Base-by-base conservation (phyloP, 352 stramenopile genomes). In the Pythium myriotylum region DNA sequence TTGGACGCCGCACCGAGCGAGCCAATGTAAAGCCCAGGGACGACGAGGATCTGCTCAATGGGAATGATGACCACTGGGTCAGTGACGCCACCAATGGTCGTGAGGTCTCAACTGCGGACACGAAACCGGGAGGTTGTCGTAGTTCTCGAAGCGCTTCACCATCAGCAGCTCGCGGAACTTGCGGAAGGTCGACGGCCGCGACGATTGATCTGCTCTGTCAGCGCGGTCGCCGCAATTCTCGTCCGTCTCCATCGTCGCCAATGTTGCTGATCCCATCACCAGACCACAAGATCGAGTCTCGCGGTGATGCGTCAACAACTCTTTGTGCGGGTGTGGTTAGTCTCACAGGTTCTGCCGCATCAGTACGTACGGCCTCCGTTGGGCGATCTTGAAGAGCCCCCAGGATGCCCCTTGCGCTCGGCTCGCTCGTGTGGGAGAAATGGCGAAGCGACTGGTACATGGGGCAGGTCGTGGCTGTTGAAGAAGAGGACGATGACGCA, bases 1-100 rank as follows among this genome's bases (percentile, higher is more conserved):
- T 92, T 90, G 47, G 61, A 73, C 0, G 81, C 83, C 5, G 80
- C 73, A 24, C 81, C 84, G 27, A 86, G 88, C 1, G 81, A 88
- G 6, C 86, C 84, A 43, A 94, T 80, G 62, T 79, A 92, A 8
- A 94, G 58, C 6, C 68, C 68, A 29, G 79, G 57, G 0, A 75
- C 35, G n/a, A 87, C 70, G 13, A 68, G 49, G 2, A 50, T 58
- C 70, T 77, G 59, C 16, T 37, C 29, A 17, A 20, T 3, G n/a
- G 45, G 9, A 22, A 6, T 22, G 7, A 27, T 45, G 39, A 39
- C 10, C 29, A 35, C 8, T 42, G 4, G 14, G n/a, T n/a, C n/a
- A n/a, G n/a, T n/a, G n/a, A n/a, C n/a, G n/a, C n/a, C n/a, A n/a
- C n/a, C n/a, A n/a, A n/a, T n/a, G n/a, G n/a, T 29, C 13, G 4